Evolutionary conservation across 192 early-diverging fungal genomes (phyloP), one percentile per base, ranked within the genome.

Genomic region (Polychytrium aggregatum): DNA sequence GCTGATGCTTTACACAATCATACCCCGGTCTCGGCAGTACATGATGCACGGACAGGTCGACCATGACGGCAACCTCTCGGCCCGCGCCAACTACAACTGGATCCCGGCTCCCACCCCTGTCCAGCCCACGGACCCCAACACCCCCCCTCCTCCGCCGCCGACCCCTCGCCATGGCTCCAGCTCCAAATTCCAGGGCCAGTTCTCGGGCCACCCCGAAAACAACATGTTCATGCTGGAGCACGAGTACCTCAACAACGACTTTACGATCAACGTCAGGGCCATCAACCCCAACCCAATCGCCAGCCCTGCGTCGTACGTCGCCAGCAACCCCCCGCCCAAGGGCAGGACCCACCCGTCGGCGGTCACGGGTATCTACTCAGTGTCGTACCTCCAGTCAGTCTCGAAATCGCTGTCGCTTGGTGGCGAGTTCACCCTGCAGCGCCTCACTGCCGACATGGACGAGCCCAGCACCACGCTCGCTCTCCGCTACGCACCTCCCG

Each of bases 31-130:
- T n/a, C n/a, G n/a, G n/a, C 61, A 88, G 83, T 82, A 80, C 20
- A 74, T 90, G 70, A 63, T 97, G 57, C 88, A 91, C 52, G 96
- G 93, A 5, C 90, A 85, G 60, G 78, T 99, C 68, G 96, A 97
- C 56, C 86, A 85, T 46, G 85, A 96, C 53, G 81, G 85, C 43
- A 86, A 76, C 49, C 72, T 99, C 30, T 80, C 85, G 57, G 94
- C 83, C 11, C 72, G 87, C 40, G 71, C 73, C 44, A 75, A 87
- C 72, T 81, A 90, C 64, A 79, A 77, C 52, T 88, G 92, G 87
- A 78, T 80, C 38, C 70, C 78, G 48, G 46, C 65, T 31, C 69
- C 55, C 20, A 36, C 44, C 16, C 62, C 55, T 3, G 46, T 56
- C 34, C 55, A 63, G 20, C 56, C 51, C 21, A 41, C 46, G 25